Conservation (phyloP, 768 basidiomycete genomes). For the Mrakia blollopis region DNA sequence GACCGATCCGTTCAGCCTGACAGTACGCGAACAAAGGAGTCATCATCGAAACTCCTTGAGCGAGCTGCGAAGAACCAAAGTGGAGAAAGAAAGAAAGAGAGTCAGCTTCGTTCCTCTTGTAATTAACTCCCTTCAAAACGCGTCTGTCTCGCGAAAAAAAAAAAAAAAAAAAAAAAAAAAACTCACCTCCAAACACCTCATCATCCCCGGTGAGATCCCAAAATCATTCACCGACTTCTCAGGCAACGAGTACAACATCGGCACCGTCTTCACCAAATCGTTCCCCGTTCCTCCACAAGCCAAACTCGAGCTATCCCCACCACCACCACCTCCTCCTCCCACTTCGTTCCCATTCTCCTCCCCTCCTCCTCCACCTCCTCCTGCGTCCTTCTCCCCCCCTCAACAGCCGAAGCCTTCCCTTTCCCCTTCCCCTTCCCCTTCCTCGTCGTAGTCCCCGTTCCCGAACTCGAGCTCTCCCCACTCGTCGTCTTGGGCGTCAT, state of each 20-base stretch:
- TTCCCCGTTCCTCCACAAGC: not conserved
- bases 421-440: slow-evolving; percentile 17
- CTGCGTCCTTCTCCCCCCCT: not conserved
- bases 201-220: slow-evolving; percentile 25
- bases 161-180: too few species aligned
- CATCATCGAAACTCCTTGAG: slow-evolving; percentile 21
- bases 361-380: not conserved
- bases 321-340: not conserved
- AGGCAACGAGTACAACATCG: slow-evolving; percentile 18
- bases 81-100: not conserved
- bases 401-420: slow-evolving; percentile 2
- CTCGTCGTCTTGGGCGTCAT: slow-evolving; percentile 25
- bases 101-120: not conserved
- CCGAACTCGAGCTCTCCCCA: not conserved
- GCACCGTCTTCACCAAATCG: not conserved
- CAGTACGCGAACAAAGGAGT: slow-evolving; percentile 27
- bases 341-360: not conserved
- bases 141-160: too few species aligned
- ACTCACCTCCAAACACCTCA: slow-evolving; percentile 30
- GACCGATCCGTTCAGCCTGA: slow-evolving; percentile 17
- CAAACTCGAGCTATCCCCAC: not conserved
- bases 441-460: not conserved
- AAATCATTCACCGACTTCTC: slow-evolving; percentile 22
- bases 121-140: not conserved
- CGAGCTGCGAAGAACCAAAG: slow-evolving; percentile 2